Evolutionary conservation across 129 eudicot genomes (phyloP), one percentile per base, ranked within the genome.

Genomic region (Helianthus annuus): DNA sequence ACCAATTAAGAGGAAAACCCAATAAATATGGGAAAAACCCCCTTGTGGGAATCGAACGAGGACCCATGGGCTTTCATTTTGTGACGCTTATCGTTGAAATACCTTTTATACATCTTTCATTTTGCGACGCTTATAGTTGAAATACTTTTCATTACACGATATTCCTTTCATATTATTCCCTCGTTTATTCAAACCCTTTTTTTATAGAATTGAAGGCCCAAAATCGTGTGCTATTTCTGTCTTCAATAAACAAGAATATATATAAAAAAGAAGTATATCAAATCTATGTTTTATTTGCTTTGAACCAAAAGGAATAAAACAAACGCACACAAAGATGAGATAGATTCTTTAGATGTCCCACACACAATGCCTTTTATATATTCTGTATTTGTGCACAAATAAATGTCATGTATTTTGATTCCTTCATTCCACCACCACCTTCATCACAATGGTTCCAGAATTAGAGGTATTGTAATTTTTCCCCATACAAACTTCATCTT

Each of bases 301-400:
- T 42, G 10, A 6, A 42, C 46, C 46, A 42, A 42, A 42, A 7
- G 10, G 46, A 42, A 42, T 42, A 42, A 42, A 42, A 42, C 10
- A 42, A 42, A 19, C 39, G 3, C 66, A 11, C 17, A 34, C 68
- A 78, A 64, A 64, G 73, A 76, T 48, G 64, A 73, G 22, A 13
- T 53, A 77, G 83, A 87, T 92, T 89, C 96, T 77, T 89, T 81
- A 65, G 89, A 85, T 84, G 94, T 78, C 96, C 94, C 94, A 89
- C 94, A 83, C 67, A 79, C 80, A 70, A 71, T 73, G 72, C 81
- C 92, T 86, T 84, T 84, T 59, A 80, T 81, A 92, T 92, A 89
- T 92, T 89, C 98, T 79, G 73, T 76, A 64, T 58, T 67, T 80
- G 57, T 83, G 66, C 85, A 69, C 83, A 83, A 57, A 86, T 79